phyloP scores from a whole-genome alignment of 345 rosid species.

The Cardamine resedifolia region DNA sequence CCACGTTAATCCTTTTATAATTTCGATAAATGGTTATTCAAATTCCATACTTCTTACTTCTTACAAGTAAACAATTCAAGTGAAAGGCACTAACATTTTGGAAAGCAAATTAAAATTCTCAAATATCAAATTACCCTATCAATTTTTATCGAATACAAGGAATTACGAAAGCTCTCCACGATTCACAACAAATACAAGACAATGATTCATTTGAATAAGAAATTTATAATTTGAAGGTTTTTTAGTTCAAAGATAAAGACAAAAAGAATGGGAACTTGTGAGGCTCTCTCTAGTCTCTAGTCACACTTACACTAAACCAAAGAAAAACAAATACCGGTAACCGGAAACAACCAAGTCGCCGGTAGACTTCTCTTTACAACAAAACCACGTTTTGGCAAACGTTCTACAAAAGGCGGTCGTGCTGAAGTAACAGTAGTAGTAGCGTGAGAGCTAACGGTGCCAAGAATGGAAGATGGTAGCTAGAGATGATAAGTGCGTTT shows the following conservation, averaged over 20 bases:
- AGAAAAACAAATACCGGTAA: conserved; percentile 21
- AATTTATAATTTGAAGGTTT: neutral
- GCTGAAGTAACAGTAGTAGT: conserved; percentile 31
- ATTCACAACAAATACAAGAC: neutral
- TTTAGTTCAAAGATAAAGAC: conserved; percentile 9
- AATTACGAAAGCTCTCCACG: neutral
- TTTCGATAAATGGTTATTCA: neutral
- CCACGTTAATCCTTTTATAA: conserved; percentile 16
- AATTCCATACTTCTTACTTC: neutral
- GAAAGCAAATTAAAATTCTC: neutral
- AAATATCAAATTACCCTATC: neutral
- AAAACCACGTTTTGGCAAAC: conserved; percentile 8
- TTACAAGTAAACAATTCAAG: neutral
- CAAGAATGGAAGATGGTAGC: conserved; percentile 29
- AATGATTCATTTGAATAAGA: neutral
- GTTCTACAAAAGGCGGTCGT: conserved; percentile 21
- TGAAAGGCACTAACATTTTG: neutral
- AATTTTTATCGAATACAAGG: neutral
- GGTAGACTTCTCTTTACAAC: conserved; percentile 14
- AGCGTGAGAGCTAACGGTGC: conserved; percentile 41
- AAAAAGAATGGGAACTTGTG: conserved; percentile 25
- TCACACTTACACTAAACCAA: conserved; percentile 25
- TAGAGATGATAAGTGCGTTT: conserved; percentile 35
- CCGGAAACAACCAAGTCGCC: neutral
- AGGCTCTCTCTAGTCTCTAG: conserved; percentile 23